These are phyloP conservation scores for Solanum hybrid DNA, from an alignment of 305 asterid genomes.

Conservation along the genomic window DNA sequence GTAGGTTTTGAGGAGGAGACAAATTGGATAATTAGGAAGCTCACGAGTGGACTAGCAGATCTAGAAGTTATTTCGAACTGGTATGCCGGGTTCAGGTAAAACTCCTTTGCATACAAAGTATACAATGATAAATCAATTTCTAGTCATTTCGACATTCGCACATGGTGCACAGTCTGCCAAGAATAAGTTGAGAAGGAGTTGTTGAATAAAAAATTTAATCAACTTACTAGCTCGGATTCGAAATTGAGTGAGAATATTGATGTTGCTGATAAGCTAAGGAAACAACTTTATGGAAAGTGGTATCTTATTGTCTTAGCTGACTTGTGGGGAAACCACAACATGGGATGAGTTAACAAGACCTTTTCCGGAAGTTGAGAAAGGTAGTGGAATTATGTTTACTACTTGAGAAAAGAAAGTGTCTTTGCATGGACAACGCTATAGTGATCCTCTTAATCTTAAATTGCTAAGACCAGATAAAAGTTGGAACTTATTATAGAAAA, in stretches of 20 bases:
- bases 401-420: not conserved
- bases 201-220: not conserved
- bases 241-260: not conserved
- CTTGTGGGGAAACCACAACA: not conserved
- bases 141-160: not conserved
- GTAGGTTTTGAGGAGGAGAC: not conserved
- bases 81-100: not conserved
- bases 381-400: not conserved
- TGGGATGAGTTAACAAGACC: not conserved
- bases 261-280: not conserved
- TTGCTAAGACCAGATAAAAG: no score
- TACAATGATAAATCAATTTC: not conserved
- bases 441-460: no score
- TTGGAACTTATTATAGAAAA: no score
- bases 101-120: not conserved
- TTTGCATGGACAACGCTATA: no score
- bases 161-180: not conserved
- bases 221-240: not conserved
- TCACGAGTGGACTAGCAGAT: not conserved
- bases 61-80: not conserved
- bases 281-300: not conserved
- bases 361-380: not conserved
- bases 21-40: not conserved
- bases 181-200: not conserved
- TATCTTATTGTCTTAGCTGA: not conserved